These are phyloP conservation scores for Tritrichomonas musculus DNA, from an alignment of 208 protist species.

Conservation along the genomic window DNA sequence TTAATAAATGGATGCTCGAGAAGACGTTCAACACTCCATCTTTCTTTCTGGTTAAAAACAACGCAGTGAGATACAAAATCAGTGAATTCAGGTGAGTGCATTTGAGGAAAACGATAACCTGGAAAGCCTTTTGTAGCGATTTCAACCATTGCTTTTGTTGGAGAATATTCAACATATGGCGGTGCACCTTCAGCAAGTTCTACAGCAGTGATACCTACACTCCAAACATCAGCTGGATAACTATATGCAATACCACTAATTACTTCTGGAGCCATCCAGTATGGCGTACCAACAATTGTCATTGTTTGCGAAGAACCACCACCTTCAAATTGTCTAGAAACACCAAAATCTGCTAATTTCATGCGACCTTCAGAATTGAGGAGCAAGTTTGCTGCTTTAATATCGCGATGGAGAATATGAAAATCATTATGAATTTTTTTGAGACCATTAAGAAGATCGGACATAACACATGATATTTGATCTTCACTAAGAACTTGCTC, in stretches of 20 bases:
- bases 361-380: constrained; percentile 38
- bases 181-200: constrained; percentile 42
- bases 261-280: constrained; percentile 49
- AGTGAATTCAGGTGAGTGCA: neutral
- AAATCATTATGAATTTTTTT: neutral
- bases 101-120: neutral
- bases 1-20: constrained; percentile 4
- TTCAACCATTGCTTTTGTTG: constrained; percentile 28
- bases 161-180: constrained; percentile 39
- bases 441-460: neutral
- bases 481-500: constrained; percentile 9
- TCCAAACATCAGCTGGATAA: constrained; percentile 43
- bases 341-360: constrained; percentile 53
- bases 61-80: neutral
- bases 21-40: neutral
- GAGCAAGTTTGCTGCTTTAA: constrained; percentile 60
- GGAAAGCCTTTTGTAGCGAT: neutral
- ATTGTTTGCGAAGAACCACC: neutral
- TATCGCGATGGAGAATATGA: constrained; percentile 73
- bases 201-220: constrained; percentile 45
- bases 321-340: neutral
- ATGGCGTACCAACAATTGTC: constrained; percentile 37
- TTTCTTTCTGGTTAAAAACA: neutral
- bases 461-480: neutral
- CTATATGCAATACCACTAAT: constrained; percentile 37